These are phyloP conservation scores for Jamesozyma jinghongensis DNA, from an alignment of 805 yeast genomes.

Conservation along the genomic window DNA sequence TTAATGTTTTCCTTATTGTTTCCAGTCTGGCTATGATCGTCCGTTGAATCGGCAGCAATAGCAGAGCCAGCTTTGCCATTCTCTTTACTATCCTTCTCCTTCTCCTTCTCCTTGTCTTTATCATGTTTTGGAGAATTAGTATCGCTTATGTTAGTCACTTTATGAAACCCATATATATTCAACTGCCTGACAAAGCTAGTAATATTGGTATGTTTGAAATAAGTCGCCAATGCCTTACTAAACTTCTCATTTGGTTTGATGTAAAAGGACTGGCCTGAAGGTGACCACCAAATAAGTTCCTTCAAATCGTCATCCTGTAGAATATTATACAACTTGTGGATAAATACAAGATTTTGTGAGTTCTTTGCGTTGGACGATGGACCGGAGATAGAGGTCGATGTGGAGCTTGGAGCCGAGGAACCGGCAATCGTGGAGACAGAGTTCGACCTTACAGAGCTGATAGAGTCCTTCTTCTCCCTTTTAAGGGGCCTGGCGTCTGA, in stretches of 20 bases:
- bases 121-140: slow-evolving; percentile 5
- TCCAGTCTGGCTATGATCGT: too few relatives aligned
- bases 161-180: slow-evolving; percentile 78
- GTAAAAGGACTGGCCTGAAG: slow-evolving; percentile 59
- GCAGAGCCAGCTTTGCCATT: too few relatives aligned
- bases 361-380: slow-evolving; percentile 1
- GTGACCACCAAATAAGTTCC: slow-evolving; percentile 83
- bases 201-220: slow-evolving; percentile 73
- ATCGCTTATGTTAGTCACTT: slow-evolving; percentile 34
- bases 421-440: neutral
- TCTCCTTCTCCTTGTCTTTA: slow-evolving; percentile 8
- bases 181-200: slow-evolving; percentile 72
- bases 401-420: neutral
- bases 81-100: slow-evolving; percentile 2
- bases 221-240: slow-evolving; percentile 54
- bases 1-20: slow-evolving; percentile 14
- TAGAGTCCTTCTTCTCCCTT: too few relatives aligned
- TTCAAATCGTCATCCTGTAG: slow-evolving; percentile 64
- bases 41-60: too few relatives aligned
- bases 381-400: slow-evolving; percentile 2
- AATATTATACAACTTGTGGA: slow-evolving; percentile 87
- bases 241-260: slow-evolving; percentile 84
- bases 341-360: slow-evolving; percentile 53
- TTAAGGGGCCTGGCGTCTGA: too few relatives aligned
- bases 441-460: neutral